Percentiles rank a stretch among this genome's conserved stretches.
phyloP scores from a whole-genome alignment of 192 early-diverging fungal species.

The Dispira parvispora region DNA sequence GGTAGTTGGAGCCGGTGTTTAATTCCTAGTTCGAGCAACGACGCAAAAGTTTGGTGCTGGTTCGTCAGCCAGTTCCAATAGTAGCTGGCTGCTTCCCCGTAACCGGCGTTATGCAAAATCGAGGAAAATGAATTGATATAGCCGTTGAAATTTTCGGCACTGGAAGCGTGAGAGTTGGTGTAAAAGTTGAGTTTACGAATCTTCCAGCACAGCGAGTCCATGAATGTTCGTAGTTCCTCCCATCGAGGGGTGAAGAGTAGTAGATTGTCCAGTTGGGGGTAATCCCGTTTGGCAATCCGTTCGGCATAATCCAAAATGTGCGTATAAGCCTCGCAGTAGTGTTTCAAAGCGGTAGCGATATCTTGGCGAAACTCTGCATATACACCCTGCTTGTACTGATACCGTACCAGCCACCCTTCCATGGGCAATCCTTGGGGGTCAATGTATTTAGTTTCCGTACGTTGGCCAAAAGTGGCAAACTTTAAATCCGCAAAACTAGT shows the following conservation, averaged over 20 bases:
- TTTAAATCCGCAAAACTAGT: background rate
- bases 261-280: background rate
- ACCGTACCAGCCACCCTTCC: conserved; percentile 57
- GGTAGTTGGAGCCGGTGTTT: background rate
- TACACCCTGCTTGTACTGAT: conserved; percentile 59
- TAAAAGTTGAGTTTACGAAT: conserved; percentile 64
- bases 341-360: conserved; percentile 33
- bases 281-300: background rate
- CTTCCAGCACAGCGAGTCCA: conserved; percentile 18
- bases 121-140: conserved; percentile 45
- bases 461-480: background rate
- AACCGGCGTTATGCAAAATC: conserved; percentile 35
- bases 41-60: conserved; percentile 5
- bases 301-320: background rate
- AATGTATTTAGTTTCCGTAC: background rate
- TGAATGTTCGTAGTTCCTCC: background rate
- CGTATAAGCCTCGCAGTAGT: conserved; percentile 1
- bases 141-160: conserved; percentile 48
- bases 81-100: conserved; percentile 43
- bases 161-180: conserved; percentile 42
- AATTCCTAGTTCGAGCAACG: background rate
- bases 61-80: conserved; percentile 45
- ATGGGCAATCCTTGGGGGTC: background rate
- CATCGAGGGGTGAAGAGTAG: conserved; percentile 2
- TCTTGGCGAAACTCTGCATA: conserved; percentile 49